These are phyloP conservation scores for Lichtheimia ornata DNA, from an alignment of 371 early-diverging fungal species.

Conservation along the genomic window DNA sequence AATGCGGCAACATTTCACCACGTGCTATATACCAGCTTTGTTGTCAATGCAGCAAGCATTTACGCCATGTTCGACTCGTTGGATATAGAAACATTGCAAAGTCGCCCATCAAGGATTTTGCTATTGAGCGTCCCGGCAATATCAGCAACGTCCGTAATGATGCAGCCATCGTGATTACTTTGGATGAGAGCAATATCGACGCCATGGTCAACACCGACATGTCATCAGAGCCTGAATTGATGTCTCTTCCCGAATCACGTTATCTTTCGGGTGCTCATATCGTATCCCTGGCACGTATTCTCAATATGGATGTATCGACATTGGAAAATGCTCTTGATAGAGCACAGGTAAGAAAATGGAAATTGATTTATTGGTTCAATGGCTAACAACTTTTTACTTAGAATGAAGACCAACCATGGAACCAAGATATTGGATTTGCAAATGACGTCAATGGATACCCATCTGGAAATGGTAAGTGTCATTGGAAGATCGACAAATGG, in stretches of 20 bases:
- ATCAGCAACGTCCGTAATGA: not conserved
- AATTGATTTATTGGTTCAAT: no score
- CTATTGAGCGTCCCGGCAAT: not conserved
- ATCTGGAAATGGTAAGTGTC: no score
- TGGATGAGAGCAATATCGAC: constrained; percentile 22
- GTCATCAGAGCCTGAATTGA: constrained; percentile 7
- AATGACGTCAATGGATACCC: no score
- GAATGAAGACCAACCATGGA: no score
- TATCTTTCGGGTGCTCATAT: constrained; percentile 27
- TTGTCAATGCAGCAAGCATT: constrained; percentile 1
- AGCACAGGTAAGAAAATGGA: constrained; percentile 19
- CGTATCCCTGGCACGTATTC: constrained; percentile 13
- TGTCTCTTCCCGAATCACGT: constrained; percentile 11
- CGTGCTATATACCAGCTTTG: constrained; percentile 22
- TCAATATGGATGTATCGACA: constrained; percentile 8
- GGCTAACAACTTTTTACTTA: no score
- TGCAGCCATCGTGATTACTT: constrained; percentile 4
- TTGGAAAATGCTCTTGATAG: constrained; percentile 16
- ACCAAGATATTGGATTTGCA: no score
- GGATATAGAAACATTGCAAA: constrained; percentile 12
- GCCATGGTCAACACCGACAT: constrained; percentile 20
- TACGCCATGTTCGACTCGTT: constrained; percentile 6
- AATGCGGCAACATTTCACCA: constrained; percentile 17
- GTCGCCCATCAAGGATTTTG: not conserved
- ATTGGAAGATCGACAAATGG: no score